These are phyloP conservation scores for Populus nigra DNA, from an alignment of 345 rosid species.

Conservation along the genomic window DNA sequence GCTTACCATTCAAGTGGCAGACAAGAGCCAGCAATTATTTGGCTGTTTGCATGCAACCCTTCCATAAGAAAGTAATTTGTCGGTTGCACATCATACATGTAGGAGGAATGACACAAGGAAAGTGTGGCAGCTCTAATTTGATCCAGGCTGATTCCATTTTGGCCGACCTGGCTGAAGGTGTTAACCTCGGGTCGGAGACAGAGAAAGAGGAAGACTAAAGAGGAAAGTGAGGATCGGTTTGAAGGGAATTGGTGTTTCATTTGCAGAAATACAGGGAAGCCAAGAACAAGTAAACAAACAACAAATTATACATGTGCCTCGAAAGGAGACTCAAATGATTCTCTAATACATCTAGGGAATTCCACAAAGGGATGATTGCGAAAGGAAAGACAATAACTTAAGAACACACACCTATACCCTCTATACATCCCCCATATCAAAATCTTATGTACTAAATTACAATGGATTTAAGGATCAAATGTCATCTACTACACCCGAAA, in stretches of 20 bases:
- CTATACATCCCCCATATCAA: constrained; percentile 46
- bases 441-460: constrained; percentile 41
- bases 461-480: constrained; percentile 18
- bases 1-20: too few species aligned
- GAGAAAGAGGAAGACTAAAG: background rate
- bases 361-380: constrained; percentile 1
- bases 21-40: too few species aligned
- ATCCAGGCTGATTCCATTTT: too few species aligned
- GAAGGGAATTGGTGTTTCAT: background rate
- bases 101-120: too few species aligned
- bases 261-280: constrained; percentile 10
- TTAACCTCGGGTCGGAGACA: too few species aligned
- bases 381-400: background rate
- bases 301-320: constrained; percentile 19
- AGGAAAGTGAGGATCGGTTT: background rate
- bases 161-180: too few species aligned
- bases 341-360: constrained; percentile 14
- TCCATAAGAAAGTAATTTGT: too few species aligned
- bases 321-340: constrained; percentile 9
- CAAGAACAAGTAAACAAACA: background rate
- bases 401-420: constrained; percentile 35
- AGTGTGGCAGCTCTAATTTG: too few species aligned
- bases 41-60: too few species aligned
- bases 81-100: too few species aligned
- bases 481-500: constrained; percentile 20